A percentile compares a stretch with the other conserved stretches of the same genome.
Evolutionary conservation across 345 rosid species (phyloP).

Genomic region (Aethionema arabicum): DNA sequence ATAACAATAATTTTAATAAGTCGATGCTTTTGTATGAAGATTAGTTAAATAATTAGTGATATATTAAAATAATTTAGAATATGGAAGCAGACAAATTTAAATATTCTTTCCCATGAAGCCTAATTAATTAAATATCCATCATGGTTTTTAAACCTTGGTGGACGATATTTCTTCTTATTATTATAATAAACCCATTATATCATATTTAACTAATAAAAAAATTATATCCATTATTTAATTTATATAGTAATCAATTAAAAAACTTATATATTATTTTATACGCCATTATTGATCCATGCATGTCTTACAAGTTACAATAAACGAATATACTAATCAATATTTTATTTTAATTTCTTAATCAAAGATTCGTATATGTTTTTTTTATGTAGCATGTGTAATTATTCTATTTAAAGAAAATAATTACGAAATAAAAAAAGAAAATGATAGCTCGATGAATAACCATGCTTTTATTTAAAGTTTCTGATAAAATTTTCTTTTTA

Average conservation of each 20-base stretch:
- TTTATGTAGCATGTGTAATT: constrained; percentile 1
- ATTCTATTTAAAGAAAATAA: background rate
- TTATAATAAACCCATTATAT: background rate
- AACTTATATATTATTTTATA: background rate
- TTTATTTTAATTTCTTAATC: background rate
- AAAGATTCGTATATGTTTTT: background rate
- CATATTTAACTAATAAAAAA: too few species aligned
- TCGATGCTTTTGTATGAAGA: constrained; percentile 14
- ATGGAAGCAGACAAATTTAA: constrained; percentile 16
- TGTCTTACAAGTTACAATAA: constrained; percentile 29
- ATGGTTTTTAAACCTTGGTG: constrained; percentile 25
- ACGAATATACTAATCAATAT: constrained; percentile 18
- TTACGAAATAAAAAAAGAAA: too few species aligned
- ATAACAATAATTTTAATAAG: too few species aligned
- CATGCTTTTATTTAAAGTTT: too few species aligned
- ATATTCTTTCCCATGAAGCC: constrained; percentile 27
- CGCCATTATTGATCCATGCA: constrained; percentile 25
- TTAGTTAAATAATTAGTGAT: constrained; percentile 16
- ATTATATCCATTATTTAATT: too few species aligned
- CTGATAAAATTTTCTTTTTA: too few species aligned
- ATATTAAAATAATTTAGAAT: background rate
- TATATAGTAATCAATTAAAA: too few species aligned
- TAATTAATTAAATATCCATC: constrained; percentile 27
- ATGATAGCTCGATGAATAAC: too few species aligned
- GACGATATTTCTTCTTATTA: background rate